Base-by-base conservation (phyloP, 192 early-diverging fungal genomes). In the Fimicolochytrium jonesii region DNA sequence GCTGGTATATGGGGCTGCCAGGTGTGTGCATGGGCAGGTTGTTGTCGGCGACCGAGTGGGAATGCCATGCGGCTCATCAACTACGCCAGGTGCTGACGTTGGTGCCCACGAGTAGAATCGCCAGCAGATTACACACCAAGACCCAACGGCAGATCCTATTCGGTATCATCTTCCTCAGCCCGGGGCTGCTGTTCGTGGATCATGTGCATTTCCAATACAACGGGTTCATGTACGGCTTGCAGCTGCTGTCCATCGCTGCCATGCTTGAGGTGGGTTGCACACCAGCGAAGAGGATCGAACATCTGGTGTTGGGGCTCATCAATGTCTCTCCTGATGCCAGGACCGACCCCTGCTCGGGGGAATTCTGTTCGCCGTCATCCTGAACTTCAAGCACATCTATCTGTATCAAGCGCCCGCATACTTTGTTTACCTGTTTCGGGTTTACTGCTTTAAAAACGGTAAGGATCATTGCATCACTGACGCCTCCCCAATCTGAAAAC, bases 191-290 rank as follows among this genome's bases (percentile, higher is more conserved):
- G 15, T 85, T 96, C 68, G 93, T 98, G 18, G 95, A 98, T 75
- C 87, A 93, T 71, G 88, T 93, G 52, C 95, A 98, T 74, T 98
- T 98, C 61, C 95, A 98, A 71, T 98, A 98, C 81, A 98, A 98
- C 70, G 95, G 91, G 6, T 65, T 78, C 43, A 65, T 97, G 36
- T 92, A 89, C 55, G 95, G 95, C 6, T 82, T 98, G 28, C 76
- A 93, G 47, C 64, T 96, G 25, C 78, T 86, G 28, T 92, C 92
- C 11, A 71, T 96, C 7, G 81, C 79, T 6, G 79, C 88, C 51
- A 82, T 89, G 5, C 77, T 82, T 49, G 79, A 88, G 76, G 88
- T 84, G 13, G 17, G 37, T 15, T 28, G 20, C 31, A 47, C 42
- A 29, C 5, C 11, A 44, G 23, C 18, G 42, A 9, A 44, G 23